These are phyloP conservation scores for Delitschia confertaspora DNA, from an alignment of 495 filamentous ascomycete genomes.

Conservation along the genomic window DNA sequence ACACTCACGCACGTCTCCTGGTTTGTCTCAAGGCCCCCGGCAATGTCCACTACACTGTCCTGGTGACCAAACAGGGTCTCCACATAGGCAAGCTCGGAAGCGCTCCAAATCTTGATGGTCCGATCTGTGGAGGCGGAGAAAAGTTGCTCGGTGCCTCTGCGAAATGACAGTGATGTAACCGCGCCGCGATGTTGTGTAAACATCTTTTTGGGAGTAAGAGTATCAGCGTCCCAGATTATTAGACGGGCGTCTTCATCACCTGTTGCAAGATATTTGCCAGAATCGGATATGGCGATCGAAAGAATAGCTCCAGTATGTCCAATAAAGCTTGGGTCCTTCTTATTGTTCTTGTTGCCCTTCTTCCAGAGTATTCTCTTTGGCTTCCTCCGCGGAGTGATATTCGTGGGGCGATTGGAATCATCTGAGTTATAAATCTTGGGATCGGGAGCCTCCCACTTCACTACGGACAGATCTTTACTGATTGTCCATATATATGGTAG, in stretches of 20 bases:
- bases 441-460: slow-evolving; percentile 73
- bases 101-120: slow-evolving; percentile 80
- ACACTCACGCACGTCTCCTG: slow-evolving; percentile 85
- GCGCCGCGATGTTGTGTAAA: slow-evolving; percentile 89
- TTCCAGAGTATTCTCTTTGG: slow-evolving; percentile 62
- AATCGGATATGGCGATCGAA: slow-evolving; percentile 73
- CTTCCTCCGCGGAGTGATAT: slow-evolving; percentile 54
- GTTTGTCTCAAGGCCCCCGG: slow-evolving; percentile 51
- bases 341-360: slow-evolving; percentile 42
- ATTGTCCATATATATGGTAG: slow-evolving; percentile 77
- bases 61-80: slow-evolving; percentile 96
- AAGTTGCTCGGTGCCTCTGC: slow-evolving; percentile 76
- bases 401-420: slow-evolving; percentile 47
- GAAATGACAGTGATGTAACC: slow-evolving; percentile 75
- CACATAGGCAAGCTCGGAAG: slow-evolving; percentile 78
- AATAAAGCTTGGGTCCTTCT: slow-evolving; percentile 49
- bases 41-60: slow-evolving; percentile 74
- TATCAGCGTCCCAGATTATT: slow-evolving; percentile 76
- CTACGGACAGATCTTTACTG: slow-evolving; percentile 70
- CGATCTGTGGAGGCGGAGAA: slow-evolving; percentile 83
- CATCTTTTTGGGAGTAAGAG: slow-evolving; percentile 65
- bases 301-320: slow-evolving; percentile 72
- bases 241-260: slow-evolving; percentile 74
- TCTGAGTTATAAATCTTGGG: slow-evolving; percentile 38
- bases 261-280: slow-evolving; percentile 84